Evolutionary conservation across 768 basidiomycete genomes (phyloP).

Genomic region (Trametes coccinea): DNA sequence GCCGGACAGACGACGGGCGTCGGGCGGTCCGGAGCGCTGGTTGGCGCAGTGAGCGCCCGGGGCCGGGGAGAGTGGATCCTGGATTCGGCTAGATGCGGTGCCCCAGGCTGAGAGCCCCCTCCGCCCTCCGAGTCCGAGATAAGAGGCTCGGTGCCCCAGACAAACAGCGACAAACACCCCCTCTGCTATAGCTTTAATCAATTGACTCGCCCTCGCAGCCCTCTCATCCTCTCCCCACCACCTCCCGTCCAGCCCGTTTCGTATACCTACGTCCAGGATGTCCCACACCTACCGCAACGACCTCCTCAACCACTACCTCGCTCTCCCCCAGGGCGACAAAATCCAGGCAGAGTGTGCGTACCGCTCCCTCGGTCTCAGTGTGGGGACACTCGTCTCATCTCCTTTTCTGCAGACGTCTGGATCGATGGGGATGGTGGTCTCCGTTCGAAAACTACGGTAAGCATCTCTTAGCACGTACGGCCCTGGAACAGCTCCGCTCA

Average conservation of each 20-base stretch:
- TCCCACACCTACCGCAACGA: slow-evolving; percentile 67
- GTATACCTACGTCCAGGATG: slow-evolving; percentile 15
- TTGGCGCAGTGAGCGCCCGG: background rate
- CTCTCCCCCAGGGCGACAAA: slow-evolving; percentile 87
- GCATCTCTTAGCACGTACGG: slow-evolving; percentile 29
- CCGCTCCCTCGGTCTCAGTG: slow-evolving; percentile 8
- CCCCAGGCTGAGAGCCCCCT: background rate
- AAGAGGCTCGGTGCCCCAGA: slow-evolving; percentile 22
- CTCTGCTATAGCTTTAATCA: slow-evolving; percentile 12
- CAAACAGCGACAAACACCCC: slow-evolving; percentile 28
- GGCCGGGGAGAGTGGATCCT: slow-evolving; percentile 2
- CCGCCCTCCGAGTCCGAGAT: slow-evolving; percentile 17
- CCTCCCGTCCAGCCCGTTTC: slow-evolving; percentile 8
- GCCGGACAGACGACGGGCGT: background rate
- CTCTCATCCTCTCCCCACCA: slow-evolving; percentile 15
- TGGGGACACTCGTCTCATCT: slow-evolving; percentile 19
- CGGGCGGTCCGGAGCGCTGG: background rate
- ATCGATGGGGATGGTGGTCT: slow-evolving; percentile 93
- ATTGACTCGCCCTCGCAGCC: slow-evolving; percentile 11
- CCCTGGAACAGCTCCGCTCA: background rate
- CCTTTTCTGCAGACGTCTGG: slow-evolving; percentile 79
- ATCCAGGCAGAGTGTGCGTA: slow-evolving; percentile 88
- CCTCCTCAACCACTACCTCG: slow-evolving; percentile 87
- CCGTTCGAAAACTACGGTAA: slow-evolving; percentile 93
- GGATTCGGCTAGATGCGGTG: background rate